These are phyloP conservation scores for Aspergillus aculeatinus DNA, from an alignment of 2,329 filamentous ascomycete species.

Conservation along the genomic window DNA sequence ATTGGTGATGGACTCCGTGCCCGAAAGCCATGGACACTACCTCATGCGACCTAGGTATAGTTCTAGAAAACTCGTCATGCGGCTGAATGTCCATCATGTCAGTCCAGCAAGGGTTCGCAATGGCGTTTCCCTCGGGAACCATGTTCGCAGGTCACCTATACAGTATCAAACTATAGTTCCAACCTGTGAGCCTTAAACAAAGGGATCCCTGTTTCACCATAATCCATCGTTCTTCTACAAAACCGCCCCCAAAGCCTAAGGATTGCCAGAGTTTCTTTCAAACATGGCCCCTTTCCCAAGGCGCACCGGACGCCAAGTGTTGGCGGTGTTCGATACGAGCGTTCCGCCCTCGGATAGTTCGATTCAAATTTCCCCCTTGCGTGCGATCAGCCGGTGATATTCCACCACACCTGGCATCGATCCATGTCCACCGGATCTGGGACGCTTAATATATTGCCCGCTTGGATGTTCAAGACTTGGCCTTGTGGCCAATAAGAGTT, in stretches of 20 bases:
- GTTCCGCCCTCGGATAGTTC: not conserved
- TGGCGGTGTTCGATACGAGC: too few relatives aligned
- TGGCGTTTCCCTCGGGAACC: not conserved
- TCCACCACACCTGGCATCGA: slow-evolving; percentile 4
- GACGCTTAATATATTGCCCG: not conserved
- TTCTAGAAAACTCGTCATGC: not conserved
- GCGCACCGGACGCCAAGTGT: not conserved
- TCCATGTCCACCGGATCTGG: not conserved
- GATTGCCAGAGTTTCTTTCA: not conserved
- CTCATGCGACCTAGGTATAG: not conserved
- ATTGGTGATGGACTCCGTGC: not conserved
- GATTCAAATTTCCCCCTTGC: not conserved
- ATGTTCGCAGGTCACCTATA: not conserved
- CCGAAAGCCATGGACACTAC: not conserved
- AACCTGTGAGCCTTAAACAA: not conserved
- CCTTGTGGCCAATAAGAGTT: not conserved
- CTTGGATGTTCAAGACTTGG: not conserved
- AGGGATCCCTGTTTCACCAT: not conserved
- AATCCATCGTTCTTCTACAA: not conserved
- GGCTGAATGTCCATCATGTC: not conserved
- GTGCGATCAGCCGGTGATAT: not conserved
- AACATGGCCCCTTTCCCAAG: not conserved
- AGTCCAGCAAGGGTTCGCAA: not conserved
- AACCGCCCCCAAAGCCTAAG: not conserved
- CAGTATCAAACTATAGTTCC: not conserved